Evolutionary conservation across 2,329 filamentous ascomycete genomes (phyloP).

Genomic region (Raffaelea arxii): DNA sequence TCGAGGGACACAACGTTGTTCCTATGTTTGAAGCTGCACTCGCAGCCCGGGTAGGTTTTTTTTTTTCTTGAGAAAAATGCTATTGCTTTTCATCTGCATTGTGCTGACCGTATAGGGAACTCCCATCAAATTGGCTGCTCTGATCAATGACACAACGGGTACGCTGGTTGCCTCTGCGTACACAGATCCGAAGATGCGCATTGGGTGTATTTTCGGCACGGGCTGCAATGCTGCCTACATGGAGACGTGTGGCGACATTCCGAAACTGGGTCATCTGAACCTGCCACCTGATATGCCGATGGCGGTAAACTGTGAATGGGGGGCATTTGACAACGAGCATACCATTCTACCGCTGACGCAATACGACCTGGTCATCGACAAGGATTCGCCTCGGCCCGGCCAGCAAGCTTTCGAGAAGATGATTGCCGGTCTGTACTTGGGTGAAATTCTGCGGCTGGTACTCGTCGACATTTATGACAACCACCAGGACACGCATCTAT

Average conservation of each 20-base stretch:
- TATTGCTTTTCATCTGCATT: not conserved
- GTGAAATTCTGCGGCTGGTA: slow-evolving; percentile 86
- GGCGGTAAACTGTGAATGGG: slow-evolving; percentile 97
- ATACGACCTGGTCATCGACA: slow-evolving; percentile 82
- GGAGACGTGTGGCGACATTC: slow-evolving; percentile 83
- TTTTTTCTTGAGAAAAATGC: not conserved
- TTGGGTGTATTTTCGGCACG: slow-evolving; percentile 97
- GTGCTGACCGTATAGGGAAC: slow-evolving; percentile 49
- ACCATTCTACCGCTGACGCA: slow-evolving; percentile 74
- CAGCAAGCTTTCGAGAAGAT: slow-evolving; percentile 98
- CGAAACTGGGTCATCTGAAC: slow-evolving; percentile 88
- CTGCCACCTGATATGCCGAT: slow-evolving; percentile 75
- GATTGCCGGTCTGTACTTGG: slow-evolving; percentile 89
- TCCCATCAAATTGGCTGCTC: slow-evolving; percentile 81
- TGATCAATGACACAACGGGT: slow-evolving; percentile 97
- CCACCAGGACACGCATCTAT: slow-evolving; percentile 63
- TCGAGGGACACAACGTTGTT: slow-evolving; percentile 85
- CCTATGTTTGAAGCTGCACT: slow-evolving; percentile 78
- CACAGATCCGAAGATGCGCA: slow-evolving; percentile 86
- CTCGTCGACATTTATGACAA: slow-evolving; percentile 78
- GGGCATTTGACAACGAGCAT: slow-evolving; percentile 92
- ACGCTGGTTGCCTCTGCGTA: slow-evolving; percentile 95
- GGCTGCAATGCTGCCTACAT: slow-evolving; percentile 98
- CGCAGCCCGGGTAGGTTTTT: slow-evolving; percentile 46
- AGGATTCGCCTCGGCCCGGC: slow-evolving; percentile 82